Base-by-base conservation (phyloP, 1,284 basidiomycete species). In the Marasmius tenuissimus region DNA sequence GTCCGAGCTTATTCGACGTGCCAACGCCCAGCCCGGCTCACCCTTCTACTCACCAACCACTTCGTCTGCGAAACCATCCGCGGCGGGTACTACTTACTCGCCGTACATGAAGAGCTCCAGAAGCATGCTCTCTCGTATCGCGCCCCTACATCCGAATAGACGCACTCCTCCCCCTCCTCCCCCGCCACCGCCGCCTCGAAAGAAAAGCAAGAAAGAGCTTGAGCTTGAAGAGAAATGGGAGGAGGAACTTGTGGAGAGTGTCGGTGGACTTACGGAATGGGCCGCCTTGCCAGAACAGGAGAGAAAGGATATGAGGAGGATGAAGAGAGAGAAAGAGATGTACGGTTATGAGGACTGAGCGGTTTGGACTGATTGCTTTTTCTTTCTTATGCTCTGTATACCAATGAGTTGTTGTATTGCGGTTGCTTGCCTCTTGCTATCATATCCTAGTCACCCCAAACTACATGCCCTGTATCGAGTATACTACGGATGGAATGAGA, bases 161-260 rank as follows among this genome's bases (percentile, higher is more conserved):
- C 81, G 83, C 8, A 85, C 87, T 1, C 90, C 90, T 0, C 89
- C 90, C 0, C 85, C 85, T 0, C 87, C 88, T 0, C 83, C 80
- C 0, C 89, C 88, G 1, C 83, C 84, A 14, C 85, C 85, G 0
- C 86, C 85, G 22, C 85, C 82, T 49, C 81, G 80, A 56, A 85
- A 88, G 75, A 92, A 92, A 77, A 86, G 81, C 51, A 91, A 92
- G 78, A 92, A 92, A 72, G 84, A 89, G 74, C 72, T 89, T 22
- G 84, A 87, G 68, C 73, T 83, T 68, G 90, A 92, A 74, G 89
- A 92, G 73, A 83, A 80, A 68, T 91, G 91, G 83, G 89, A 92
- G 71, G 84, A 89, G 72, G 89, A 92, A 73, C 74, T 92, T 58
- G 78, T 88, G 47, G 91, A 92, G 63, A 85, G 77, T 50, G 76